Base-by-base conservation (phyloP, 345 rosid genomes). In the Iberis pinnata region DNA sequence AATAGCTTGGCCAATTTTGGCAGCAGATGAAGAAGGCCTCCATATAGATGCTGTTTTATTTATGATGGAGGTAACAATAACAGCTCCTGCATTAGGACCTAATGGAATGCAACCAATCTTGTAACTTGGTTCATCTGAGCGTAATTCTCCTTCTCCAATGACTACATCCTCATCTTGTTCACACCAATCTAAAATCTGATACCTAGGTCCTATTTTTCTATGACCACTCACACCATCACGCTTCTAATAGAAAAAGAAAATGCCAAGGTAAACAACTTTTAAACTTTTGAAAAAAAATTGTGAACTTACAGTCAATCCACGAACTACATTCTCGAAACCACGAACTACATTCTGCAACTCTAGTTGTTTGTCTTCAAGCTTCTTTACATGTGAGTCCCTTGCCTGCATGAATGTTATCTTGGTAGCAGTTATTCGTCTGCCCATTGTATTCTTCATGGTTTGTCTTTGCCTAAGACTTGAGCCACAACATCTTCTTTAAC, bases 31-130 rank as follows among this genome's bases (percentile, higher is more conserved):
- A 10, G 11, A 17, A 10, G 26, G 40, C 29, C 31, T 44, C 49
- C 31, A 44, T 2, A 22, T 9, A 43, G 4, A 20, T 44, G 31
- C 49, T 22, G 7, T 11, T 49, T 17, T 39, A 31, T 31, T 6
- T 17, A 18, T 17, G 11, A 49, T 15, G 2, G 10, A 12, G 26
- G 18, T 20, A 19, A 43, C 48, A 1, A 43, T 4, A 19, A 43
- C 12, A 19, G 15, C 48, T 18, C 15, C 17, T 3, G 18, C 49
- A 12, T 45, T 8, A 4, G 1, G 5, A 32, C 39, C 20, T 9
- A 44, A 5, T n/a, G 49, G 25, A 49, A 49, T 49, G 22, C 26
- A 11, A 12, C 49, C 49, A 44, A 44, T 22, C 2, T 44, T 44
- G 16, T 19, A 43, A 19, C 10, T 20, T 19, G 49, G 49, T 12